Evolutionary conservation across 306 rosid species (phyloP).

Genomic region (Cucurbita ficifolia): DNA sequence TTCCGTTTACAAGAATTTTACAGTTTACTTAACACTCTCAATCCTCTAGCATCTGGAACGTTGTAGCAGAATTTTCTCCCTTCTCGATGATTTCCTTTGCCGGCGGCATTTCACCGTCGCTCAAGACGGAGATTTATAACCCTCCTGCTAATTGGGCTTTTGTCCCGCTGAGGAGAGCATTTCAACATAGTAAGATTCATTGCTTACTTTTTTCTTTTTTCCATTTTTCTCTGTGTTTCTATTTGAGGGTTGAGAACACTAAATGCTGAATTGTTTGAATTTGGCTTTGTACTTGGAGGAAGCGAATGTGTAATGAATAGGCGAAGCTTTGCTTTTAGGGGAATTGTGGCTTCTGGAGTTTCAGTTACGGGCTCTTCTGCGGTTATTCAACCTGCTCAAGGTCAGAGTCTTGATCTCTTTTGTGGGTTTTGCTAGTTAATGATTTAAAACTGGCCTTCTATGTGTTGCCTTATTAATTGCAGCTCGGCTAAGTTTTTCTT

Average conservation of each 20-base stretch:
- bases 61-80: background rate
- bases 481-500: conserved; percentile 1
- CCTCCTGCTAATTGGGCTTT: conserved; percentile 10
- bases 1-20: background rate
- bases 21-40: background rate
- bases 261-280: background rate
- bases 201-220: background rate
- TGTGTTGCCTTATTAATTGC: background rate
- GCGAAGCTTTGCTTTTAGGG: conserved; percentile 45
- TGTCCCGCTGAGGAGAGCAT: conserved; percentile 30
- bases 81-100: conserved; percentile 34
- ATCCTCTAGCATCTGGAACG: background rate
- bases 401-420: conserved; percentile 15
- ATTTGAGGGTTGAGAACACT: conserved; percentile 3
- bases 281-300: conserved; percentile 29
- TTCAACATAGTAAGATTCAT: conserved; percentile 26
- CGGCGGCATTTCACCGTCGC: conserved; percentile 26
- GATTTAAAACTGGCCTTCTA: background rate
- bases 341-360: conserved; percentile 64
- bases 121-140: conserved; percentile 29
- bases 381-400: conserved; percentile 38
- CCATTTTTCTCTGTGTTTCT: background rate
- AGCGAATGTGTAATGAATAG: conserved; percentile 61
- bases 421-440: background rate
- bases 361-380: conserved; percentile 47